Conservation (phyloP, 2,329 filamentous ascomycete genomes). For the Tolypocladium tropicale region DNA sequence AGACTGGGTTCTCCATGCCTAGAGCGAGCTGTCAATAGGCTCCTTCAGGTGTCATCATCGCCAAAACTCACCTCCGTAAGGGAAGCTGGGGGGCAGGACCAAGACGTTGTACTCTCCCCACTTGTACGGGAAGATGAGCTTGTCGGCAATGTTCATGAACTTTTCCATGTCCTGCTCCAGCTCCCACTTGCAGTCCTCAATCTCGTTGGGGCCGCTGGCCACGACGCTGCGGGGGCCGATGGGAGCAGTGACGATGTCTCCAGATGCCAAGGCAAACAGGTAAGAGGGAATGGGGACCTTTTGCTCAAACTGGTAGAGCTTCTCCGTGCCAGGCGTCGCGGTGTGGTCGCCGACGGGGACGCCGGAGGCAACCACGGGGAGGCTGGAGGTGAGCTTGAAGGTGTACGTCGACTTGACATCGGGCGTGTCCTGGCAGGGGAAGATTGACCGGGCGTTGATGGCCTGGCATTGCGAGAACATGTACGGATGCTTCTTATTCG, state of each 20-base stretch:
- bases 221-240: slow-evolving; percentile 82
- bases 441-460: slow-evolving; percentile 86
- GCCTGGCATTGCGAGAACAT: slow-evolving; percentile 98
- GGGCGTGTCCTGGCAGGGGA: slow-evolving; percentile 95
- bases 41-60: background rate
- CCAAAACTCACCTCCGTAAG: slow-evolving; percentile 59
- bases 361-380: slow-evolving; percentile 88
- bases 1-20: slow-evolving; percentile 87
- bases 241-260: slow-evolving; percentile 74
- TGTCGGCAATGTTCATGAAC: slow-evolving; percentile 80
- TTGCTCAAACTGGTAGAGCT: slow-evolving; percentile 78
- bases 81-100: slow-evolving; percentile 81
- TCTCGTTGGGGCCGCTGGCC: slow-evolving; percentile 78
- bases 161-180: slow-evolving; percentile 84
- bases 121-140: slow-evolving; percentile 71
- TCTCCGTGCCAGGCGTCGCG: slow-evolving; percentile 36
- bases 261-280: slow-evolving; percentile 81
- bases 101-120: slow-evolving; percentile 96
- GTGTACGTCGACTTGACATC: slow-evolving; percentile 94
- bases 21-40: slow-evolving; percentile 5
- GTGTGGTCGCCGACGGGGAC: slow-evolving; percentile 42
- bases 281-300: slow-evolving; percentile 89
- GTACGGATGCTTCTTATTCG: slow-evolving; percentile 91
- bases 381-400: slow-evolving; percentile 76
- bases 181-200: slow-evolving; percentile 80